Evolutionary conservation across 148 eudicot genomes (phyloP), one percentile per base, ranked within the genome.

Genomic region (Talinum fruticosum): DNA sequence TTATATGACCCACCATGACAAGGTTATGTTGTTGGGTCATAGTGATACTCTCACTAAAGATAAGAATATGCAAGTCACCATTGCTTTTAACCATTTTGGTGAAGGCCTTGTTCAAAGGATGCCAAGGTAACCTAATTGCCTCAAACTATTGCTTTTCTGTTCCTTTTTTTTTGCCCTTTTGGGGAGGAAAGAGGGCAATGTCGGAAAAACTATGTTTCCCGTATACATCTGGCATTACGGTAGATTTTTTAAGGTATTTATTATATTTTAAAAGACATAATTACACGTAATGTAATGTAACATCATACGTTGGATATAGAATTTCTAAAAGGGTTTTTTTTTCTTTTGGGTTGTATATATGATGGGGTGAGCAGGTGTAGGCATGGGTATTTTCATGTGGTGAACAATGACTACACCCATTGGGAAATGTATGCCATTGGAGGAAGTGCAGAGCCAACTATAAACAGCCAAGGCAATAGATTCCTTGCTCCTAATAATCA

Each of bases 341-440:
- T 41, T 5, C 0, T 5, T 41, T 41, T 41, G 41, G 41, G 47
- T 28, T 35, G 47, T 19, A 19, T 5, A 47, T 47, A 51, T 51
- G 57, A 51, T 75, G 78, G 24, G 37, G 14, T 69, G 62, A 34
- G 47, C 84, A 89, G 93, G 73, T 90, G 91, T 82, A 86, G 93
- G 64, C 86, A 76, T 85, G 93, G 93, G 19, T 88, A 90, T 78
- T 90, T 90, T 45, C 93, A 90, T 85, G 93, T 88, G 83, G 93
- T 90, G 81, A 90, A 88, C 81, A 90, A 90, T 85, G 90, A 88
- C 86, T 88, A 90, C 66, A 90, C 89, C 0, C 89, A 88, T 69
- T 88, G 93, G 93, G 87, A 88, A 66, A 90, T 86, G 89, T 90
- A 90, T 74, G 93, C 93, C 44, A 85, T 90, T 72, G 93, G 93